phyloP scores from a whole-genome alignment of 2,329 filamentous ascomycete species.

The Pseudophaeomoniella oleicola region DNA sequence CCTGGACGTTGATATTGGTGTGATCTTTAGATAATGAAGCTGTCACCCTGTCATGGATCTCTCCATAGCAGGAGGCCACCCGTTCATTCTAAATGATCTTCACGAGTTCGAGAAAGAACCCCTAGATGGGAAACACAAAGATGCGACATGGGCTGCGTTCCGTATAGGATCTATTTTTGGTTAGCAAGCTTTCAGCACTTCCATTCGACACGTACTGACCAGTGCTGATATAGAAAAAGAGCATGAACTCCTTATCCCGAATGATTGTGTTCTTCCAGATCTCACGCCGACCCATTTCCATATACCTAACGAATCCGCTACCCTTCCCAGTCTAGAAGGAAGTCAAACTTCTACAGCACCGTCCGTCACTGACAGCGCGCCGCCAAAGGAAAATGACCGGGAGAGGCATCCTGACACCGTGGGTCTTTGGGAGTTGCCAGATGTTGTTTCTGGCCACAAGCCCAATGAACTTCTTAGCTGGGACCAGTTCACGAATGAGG shows the following conservation, averaged over 20 bases:
- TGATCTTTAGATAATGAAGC: no score
- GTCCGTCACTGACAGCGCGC: background rate
- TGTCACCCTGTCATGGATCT: background rate
- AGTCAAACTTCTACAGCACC: background rate
- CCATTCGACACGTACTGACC: no score
- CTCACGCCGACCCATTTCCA: background rate
- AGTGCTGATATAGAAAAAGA: no score
- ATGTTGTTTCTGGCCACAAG: conserved; percentile 7
- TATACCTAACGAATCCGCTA: background rate
- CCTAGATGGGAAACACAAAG: background rate
- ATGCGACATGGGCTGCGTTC: background rate
- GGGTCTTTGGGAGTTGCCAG: conserved; percentile 19
- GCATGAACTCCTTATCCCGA: background rate
- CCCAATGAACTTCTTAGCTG: conserved; percentile 17
- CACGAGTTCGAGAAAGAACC: background rate
- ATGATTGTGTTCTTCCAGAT: background rate
- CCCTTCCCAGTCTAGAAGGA: conserved; percentile 1
- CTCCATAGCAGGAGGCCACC: background rate
- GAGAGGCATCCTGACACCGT: background rate
- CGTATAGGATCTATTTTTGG: background rate
- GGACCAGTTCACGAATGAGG: conserved; percentile 23
- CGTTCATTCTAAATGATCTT: background rate
- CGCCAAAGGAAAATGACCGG: background rate
- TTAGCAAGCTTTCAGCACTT: background rate
- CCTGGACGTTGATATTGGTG: no score